Percentiles rank a stretch among this genome's conserved stretches.
These are phyloP conservation scores for Metschnikowia continentalis DNA, from an alignment of 805 yeast species.

Conservation along the genomic window DNA sequence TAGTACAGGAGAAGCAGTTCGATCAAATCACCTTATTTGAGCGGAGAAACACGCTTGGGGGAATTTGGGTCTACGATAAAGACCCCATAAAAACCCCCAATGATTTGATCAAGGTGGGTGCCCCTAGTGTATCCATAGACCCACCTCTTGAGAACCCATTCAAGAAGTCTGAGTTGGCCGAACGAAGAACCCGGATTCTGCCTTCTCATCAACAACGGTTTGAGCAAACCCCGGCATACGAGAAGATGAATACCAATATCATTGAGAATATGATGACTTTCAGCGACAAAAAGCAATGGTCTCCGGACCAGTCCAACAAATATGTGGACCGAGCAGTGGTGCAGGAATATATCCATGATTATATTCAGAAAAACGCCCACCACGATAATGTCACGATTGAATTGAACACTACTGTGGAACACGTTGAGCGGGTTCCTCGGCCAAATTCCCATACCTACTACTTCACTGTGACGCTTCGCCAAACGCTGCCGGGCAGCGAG, in stretches of 20 bases:
- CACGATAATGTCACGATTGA: conserved; percentile 22
- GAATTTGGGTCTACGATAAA: conserved; percentile 40
- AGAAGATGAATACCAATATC: conserved; percentile 33
- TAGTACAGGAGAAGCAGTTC: conserved; percentile 32
- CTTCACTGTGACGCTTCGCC: conserved; percentile 30
- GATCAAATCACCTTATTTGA: conserved; percentile 38
- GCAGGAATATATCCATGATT: conserved; percentile 25
- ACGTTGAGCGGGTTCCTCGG: conserved; percentile 22
- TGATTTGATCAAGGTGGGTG: conserved; percentile 19
- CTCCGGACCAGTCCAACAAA: conserved; percentile 19
- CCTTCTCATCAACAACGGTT: conserved; percentile 24
- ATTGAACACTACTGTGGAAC: conserved; percentile 37
- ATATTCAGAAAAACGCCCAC: conserved; percentile 21
- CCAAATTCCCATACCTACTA: conserved; percentile 12
- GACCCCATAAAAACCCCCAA: conserved; percentile 11
- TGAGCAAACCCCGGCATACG: conserved; percentile 25
- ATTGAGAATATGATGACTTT: conserved; percentile 45
- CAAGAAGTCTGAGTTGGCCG: not conserved
- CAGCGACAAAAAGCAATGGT: conserved; percentile 39
- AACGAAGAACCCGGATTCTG: not conserved
- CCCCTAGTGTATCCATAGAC: conserved; percentile 20
- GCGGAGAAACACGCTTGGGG: conserved; percentile 38
- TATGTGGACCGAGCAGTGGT: conserved; percentile 28
- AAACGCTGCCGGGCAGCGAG: conserved; percentile 14
- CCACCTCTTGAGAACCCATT: conserved; percentile 24